Evolutionary conservation across 1,139 yeast species (phyloP).

Genomic region (Geotrichum restrictum): DNA sequence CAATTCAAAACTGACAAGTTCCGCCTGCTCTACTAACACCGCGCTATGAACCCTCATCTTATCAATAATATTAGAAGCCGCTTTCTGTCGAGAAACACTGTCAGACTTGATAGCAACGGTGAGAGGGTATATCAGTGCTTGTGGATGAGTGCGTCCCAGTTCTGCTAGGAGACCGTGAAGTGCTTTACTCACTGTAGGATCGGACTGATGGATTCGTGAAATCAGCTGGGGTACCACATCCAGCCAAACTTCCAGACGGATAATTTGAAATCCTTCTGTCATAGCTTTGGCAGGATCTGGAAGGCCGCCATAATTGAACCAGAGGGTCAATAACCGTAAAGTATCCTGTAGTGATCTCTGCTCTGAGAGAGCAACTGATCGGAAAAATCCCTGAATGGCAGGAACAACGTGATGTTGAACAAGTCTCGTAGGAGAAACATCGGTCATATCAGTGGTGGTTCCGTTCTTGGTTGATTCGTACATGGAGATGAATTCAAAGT

Average conservation of each 20-base stretch:
- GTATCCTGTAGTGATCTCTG: conserved; percentile 91
- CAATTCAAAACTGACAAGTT: conserved; percentile 83
- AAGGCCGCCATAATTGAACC: conserved; percentile 95
- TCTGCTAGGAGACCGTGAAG: conserved; percentile 78
- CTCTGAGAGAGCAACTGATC: conserved; percentile 82
- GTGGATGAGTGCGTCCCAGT: conserved; percentile 93
- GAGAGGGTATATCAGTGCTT: conserved; percentile 89
- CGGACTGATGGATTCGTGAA: conserved; percentile 94
- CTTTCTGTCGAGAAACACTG: conserved; percentile 80
- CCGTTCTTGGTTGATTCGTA: conserved; percentile 33
- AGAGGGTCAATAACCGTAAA: conserved; percentile 76
- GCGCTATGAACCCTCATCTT: conserved; percentile 90
- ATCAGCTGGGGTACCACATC: conserved; percentile 94
- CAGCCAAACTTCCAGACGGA: conserved; percentile 88
- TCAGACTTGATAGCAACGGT: conserved; percentile 96
- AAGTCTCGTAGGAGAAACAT: conserved; percentile 45
- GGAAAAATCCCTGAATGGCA: conserved; percentile 92
- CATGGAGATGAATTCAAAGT: conserved; percentile 85
- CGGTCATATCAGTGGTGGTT: conserved; percentile 29
- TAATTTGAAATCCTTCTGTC: conserved; percentile 85
- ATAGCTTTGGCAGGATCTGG: conserved; percentile 89
- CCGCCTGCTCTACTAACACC: conserved; percentile 82
- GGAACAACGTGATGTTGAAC: conserved; percentile 91
- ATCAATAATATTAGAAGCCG: conserved; percentile 87
- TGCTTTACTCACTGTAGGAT: conserved; percentile 75